A percentile compares a stretch with the other conserved stretches of the same genome.
phyloP scores from a whole-genome alignment of 352 stramenopile genomes.

The Blastocystis sp. region DNA sequence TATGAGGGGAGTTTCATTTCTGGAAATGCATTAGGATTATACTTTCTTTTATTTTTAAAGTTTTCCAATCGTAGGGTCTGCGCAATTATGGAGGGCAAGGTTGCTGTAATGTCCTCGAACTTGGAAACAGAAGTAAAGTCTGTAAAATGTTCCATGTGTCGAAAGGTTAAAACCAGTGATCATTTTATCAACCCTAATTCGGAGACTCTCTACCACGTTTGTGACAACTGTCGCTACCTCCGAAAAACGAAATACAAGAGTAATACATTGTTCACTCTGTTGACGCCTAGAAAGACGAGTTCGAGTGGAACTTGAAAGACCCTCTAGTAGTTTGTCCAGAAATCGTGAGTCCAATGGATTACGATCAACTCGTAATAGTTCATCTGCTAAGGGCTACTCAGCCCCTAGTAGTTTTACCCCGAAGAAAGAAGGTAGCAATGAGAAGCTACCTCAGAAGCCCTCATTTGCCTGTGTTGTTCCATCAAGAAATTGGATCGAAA shows the following conservation, averaged over 20 bases:
- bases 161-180: slow-evolving; percentile 51
- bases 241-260: slow-evolving; percentile 60
- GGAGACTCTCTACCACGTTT: slow-evolving; percentile 17
- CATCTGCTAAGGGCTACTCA: background rate
- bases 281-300: slow-evolving; percentile 53
- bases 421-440: background rate
- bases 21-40: background rate
- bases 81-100: background rate
- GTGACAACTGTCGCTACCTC: slow-evolving; percentile 41
- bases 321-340: background rate
- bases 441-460: background rate
- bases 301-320: slow-evolving; percentile 1
- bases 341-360: background rate
- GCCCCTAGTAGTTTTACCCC: background rate
- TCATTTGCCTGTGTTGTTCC: background rate
- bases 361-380: background rate
- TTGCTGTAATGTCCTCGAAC: background rate
- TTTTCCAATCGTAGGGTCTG: background rate
- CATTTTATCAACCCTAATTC: slow-evolving; percentile 60
- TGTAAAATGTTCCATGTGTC: slow-evolving; percentile 56
- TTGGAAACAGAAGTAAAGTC: slow-evolving; percentile 17
- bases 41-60: no score
- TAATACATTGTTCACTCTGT: background rate
- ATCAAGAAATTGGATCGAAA: slow-evolving; percentile 11
- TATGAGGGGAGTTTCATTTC: background rate